Evolutionary conservation across 1,284 basidiomycete species (phyloP).

Genomic region (Exobasidium rhododendri): DNA sequence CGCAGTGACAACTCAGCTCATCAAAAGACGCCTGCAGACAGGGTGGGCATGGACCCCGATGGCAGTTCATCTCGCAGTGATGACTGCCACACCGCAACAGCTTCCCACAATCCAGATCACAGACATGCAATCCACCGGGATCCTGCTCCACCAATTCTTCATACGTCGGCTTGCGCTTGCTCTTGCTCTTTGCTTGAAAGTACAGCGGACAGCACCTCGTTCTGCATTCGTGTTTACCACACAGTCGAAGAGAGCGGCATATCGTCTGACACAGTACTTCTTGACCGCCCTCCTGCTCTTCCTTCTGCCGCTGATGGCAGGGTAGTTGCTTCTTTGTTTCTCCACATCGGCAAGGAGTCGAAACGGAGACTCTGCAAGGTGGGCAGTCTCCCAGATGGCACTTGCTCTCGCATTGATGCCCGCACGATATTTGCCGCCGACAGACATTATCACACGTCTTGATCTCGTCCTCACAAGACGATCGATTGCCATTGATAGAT

Average conservation of each 20-base stretch:
- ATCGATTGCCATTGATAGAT: slow-evolving; percentile 22
- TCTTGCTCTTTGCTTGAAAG: slow-evolving; percentile 43
- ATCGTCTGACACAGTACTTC: slow-evolving; percentile 38
- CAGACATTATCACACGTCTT: slow-evolving; percentile 42
- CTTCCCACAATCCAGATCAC: slow-evolving; percentile 40
- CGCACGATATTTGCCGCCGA: slow-evolving; percentile 33
- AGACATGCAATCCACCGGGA: slow-evolving; percentile 47
- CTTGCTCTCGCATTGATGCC: slow-evolving; percentile 33
- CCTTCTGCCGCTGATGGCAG: slow-evolving; percentile 31
- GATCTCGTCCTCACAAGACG: slow-evolving; percentile 41
- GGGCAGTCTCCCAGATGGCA: slow-evolving; percentile 49
- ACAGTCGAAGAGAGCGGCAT: slow-evolving; percentile 46
- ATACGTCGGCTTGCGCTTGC: slow-evolving; percentile 30
- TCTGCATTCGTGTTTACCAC: slow-evolving; percentile 44
- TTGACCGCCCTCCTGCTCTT: slow-evolving; percentile 30
- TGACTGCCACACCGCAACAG: slow-evolving; percentile 46
- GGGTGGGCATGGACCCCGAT: slow-evolving; percentile 50
- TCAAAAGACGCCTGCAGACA: slow-evolving; percentile 52
- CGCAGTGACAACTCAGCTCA: slow-evolving; percentile 49
- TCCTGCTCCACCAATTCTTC: slow-evolving; percentile 42
- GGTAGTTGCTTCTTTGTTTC: slow-evolving; percentile 40
- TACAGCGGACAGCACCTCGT: slow-evolving; percentile 47
- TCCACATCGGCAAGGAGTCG: slow-evolving; percentile 52
- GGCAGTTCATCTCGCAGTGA: slow-evolving; percentile 45
- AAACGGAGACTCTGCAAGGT: slow-evolving; percentile 36